phyloP scores from a whole-genome alignment of 192 early-diverging fungal genomes.

The Helicostylum pulchrum region DNA sequence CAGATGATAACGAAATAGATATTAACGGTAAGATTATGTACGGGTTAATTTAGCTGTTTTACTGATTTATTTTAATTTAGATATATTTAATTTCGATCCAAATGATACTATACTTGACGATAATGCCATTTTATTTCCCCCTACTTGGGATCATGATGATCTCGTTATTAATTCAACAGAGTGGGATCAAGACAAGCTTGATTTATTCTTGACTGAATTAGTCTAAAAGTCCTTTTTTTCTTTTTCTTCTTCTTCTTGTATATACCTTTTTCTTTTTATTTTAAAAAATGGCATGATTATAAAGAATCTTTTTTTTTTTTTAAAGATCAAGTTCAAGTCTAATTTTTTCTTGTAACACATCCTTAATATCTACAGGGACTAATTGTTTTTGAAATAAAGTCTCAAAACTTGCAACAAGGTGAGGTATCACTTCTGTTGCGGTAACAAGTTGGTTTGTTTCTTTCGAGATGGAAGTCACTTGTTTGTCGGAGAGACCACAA shows the following conservation, averaged over 20 bases:
- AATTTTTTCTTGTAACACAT: background rate
- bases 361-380: background rate
- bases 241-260: background rate
- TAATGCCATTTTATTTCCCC: constrained; percentile 2
- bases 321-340: background rate
- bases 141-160: constrained; percentile 6
- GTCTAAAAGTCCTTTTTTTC: background rate
- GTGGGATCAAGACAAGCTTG: constrained; percentile 13
- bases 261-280: background rate
- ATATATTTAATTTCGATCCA: background rate
- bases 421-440: constrained; percentile 51
- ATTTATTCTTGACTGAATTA: constrained; percentile 6
- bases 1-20: background rate
- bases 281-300: background rate
- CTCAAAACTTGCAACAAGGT: constrained; percentile 35
- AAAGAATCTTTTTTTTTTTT: background rate
- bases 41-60: too few relatives aligned
- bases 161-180: background rate
- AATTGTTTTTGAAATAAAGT: constrained; percentile 6
- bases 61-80: background rate
- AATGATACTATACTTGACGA: background rate
- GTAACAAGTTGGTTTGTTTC: constrained; percentile 37
- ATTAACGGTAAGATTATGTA: constrained; percentile 1
- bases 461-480: constrained; percentile 67
- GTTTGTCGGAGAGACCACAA: constrained; percentile 80